These are phyloP conservation scores for Fragaria nilgerrensis DNA, from an alignment of 306 rosid genomes.

Conservation along the genomic window DNA sequence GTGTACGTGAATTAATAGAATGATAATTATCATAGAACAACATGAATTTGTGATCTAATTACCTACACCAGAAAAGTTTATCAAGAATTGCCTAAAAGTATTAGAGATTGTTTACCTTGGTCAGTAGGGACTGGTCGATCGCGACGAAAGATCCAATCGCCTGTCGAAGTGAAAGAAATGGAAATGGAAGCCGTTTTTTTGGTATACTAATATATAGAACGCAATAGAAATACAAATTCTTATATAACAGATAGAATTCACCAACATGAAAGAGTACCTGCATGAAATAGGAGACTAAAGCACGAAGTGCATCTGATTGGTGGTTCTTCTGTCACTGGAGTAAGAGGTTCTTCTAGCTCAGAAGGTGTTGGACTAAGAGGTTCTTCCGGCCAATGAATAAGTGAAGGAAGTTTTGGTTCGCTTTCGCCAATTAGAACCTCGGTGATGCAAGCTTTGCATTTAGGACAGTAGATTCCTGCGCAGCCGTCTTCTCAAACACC, in stretches of 20 bases:
- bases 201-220: neutral
- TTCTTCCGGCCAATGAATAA: neutral
- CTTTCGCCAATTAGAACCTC: constrained; percentile 45
- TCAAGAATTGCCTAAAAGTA: neutral
- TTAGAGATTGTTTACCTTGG: constrained; percentile 37
- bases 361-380: neutral
- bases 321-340: neutral
- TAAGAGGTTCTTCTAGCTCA: neutral
- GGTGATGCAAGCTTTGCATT: constrained; percentile 64
- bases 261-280: constrained; percentile 31
- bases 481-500: constrained; percentile 41
- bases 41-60: too few species aligned
- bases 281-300: constrained; percentile 57
- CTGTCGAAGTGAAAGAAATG: constrained; percentile 34
- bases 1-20: too few species aligned
- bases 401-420: constrained; percentile 13
- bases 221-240: neutral
- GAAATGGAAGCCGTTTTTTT: neutral
- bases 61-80: neutral
- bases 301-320: constrained; percentile 52
- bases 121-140: constrained; percentile 1
- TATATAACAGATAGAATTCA: neutral
- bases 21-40: neutral
- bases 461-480: constrained; percentile 68
- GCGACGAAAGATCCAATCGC: constrained; percentile 35